A percentile compares a stretch with the other conserved stretches of the same genome.
phyloP scores from a whole-genome alignment of 768 basidiomycete species.

The Panus rudis region DNA sequence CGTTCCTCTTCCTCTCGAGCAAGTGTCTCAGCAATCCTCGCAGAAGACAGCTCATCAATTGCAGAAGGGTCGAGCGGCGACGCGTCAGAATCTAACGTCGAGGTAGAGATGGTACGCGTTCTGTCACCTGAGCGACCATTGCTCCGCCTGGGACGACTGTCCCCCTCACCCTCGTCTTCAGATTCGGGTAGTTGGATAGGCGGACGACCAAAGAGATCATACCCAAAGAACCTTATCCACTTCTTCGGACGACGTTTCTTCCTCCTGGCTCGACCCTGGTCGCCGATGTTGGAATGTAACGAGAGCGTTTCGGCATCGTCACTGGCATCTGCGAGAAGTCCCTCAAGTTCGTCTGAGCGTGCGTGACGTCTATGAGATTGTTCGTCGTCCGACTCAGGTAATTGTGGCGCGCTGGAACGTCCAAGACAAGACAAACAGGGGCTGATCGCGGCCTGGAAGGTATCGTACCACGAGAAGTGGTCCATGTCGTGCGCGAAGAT shows the following conservation, averaged over 20 bases:
- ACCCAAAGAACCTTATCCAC: slow-evolving; percentile 57
- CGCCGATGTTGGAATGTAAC: slow-evolving; percentile 50
- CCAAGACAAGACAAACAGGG: slow-evolving; percentile 55
- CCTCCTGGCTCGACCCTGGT: slow-evolving; percentile 25
- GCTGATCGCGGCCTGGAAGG: slow-evolving; percentile 46
- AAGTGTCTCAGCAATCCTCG: slow-evolving; percentile 29
- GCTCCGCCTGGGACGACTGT: slow-evolving; percentile 1
- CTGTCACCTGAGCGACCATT: slow-evolving; percentile 2
- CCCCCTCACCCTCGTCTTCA: slow-evolving; percentile 23
- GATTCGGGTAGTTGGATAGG: slow-evolving; percentile 56
- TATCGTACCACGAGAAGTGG: slow-evolving; percentile 57
- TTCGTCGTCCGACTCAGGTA: slow-evolving; percentile 27
- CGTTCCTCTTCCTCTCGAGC: slow-evolving; percentile 34
- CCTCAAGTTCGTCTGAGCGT: slow-evolving; percentile 39
- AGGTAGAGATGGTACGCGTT: slow-evolving; percentile 21
- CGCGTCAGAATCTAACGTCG: slow-evolving; percentile 66
- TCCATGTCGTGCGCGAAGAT: slow-evolving; percentile 27
- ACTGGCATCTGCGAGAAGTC: slow-evolving; percentile 39
- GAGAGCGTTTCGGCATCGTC: slow-evolving; percentile 61
- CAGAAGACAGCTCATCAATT: slow-evolving; percentile 46
- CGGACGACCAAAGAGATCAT: slow-evolving; percentile 56
- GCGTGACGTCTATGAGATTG: slow-evolving; percentile 14
- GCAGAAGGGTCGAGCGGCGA: slow-evolving; percentile 52
- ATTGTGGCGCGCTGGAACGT: slow-evolving; percentile 12
- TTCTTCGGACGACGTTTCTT: slow-evolving; percentile 28